Conservation (phyloP, 2,329 filamentous ascomycete species). For the Fusarium kyushuense region DNA sequence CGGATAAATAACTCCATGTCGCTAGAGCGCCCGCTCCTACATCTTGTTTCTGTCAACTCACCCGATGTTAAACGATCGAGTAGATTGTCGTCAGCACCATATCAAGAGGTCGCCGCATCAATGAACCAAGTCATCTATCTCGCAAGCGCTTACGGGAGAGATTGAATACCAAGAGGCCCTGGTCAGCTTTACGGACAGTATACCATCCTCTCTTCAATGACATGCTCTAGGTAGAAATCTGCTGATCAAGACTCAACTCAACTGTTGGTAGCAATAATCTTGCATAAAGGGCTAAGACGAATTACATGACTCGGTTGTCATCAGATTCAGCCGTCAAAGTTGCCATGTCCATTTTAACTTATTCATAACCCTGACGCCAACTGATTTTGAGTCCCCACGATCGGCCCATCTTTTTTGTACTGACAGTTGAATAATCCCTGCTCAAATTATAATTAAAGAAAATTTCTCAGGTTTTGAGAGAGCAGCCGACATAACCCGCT, state of each 20-base stretch:
- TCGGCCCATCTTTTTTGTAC: constrained; percentile 39
- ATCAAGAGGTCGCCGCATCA: constrained; percentile 15
- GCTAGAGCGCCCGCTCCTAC: constrained; percentile 16
- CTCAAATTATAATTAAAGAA: constrained; percentile 21
- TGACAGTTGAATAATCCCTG: constrained; percentile 28
- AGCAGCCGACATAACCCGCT: constrained; percentile 8
- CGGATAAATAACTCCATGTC: constrained; percentile 37
- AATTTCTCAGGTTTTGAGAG: neutral
- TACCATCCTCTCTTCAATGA: neutral
- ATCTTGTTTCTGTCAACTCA: constrained; percentile 15
- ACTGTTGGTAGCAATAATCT: neutral
- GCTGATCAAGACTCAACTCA: neutral
- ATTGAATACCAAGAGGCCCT: constrained; percentile 1
- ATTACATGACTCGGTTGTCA: constrained; percentile 35
- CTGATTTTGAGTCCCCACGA: constrained; percentile 29
- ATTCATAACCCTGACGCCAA: constrained; percentile 18
- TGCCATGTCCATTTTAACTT: constrained; percentile 24
- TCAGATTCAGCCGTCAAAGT: constrained; percentile 35
- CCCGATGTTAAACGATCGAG: neutral
- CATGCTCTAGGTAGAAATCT: neutral
- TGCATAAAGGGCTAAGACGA: neutral
- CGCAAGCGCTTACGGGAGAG: constrained; percentile 28
- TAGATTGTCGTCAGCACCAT: constrained; percentile 29
- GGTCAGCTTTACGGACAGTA: constrained; percentile 13
- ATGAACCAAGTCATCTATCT: constrained; percentile 11